phyloP scores from a whole-genome alignment of 148 eudicot genomes.

The Fagopyrum esculentum region DNA sequence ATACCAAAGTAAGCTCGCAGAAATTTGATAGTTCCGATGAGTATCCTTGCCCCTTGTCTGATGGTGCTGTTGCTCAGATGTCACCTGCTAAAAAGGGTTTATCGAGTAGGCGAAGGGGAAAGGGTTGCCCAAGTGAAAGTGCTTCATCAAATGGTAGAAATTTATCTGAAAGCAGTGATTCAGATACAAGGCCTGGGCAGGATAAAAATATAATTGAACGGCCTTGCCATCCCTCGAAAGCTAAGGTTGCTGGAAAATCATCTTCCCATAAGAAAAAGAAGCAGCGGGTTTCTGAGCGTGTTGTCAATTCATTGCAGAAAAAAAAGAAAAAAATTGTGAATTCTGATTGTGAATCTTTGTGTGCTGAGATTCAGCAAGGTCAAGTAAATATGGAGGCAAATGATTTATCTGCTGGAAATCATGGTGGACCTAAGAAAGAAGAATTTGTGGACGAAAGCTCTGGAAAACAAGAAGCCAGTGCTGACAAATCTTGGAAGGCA shows the following conservation, averaged over 20 bases:
- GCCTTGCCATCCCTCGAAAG: conserved; percentile 32
- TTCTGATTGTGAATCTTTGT: conserved; percentile 54
- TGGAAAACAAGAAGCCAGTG: conserved; percentile 41
- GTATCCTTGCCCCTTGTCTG: conserved; percentile 37
- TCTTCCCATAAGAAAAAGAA: conserved; percentile 48
- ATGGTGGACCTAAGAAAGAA: conserved; percentile 50
- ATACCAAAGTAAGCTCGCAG: conserved; percentile 27
- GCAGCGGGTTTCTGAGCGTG: conserved; percentile 66
- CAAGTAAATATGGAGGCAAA: conserved; percentile 24
- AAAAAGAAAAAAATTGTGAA: conserved; percentile 57
- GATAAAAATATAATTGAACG: conserved; percentile 28
- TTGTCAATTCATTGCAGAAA: conserved; percentile 53
- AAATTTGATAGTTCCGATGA: conserved; percentile 34
- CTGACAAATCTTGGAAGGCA: conserved; percentile 64
- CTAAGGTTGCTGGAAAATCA: conserved; percentile 34
- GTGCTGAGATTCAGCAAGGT: conserved; percentile 34
- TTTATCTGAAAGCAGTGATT: conserved; percentile 72
- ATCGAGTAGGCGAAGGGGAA: conserved; percentile 41
- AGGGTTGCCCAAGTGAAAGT: conserved; percentile 67
- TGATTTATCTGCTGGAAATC: conserved; percentile 19
- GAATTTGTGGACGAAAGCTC: conserved; percentile 64
- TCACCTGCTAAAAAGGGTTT: conserved; percentile 45
- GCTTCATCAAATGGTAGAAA: conserved; percentile 63
- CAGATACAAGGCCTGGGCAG: conserved; percentile 49
- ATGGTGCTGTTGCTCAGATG: conserved; percentile 30